phyloP scores from a whole-genome alignment of 306 rosid species.

The Erythrophleum fordii region DNA sequence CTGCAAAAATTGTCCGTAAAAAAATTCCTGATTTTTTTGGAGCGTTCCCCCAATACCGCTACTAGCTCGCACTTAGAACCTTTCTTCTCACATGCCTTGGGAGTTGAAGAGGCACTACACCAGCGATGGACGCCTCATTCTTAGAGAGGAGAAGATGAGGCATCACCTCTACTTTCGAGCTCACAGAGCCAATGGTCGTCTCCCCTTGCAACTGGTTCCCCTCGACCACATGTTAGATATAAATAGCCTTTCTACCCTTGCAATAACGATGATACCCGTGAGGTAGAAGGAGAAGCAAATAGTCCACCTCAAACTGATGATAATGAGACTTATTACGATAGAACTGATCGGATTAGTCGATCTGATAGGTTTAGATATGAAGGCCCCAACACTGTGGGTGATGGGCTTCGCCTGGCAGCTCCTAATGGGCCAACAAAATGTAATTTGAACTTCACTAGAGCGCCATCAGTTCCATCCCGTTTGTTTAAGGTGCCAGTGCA shows the following conservation, averaged over 20 bases:
- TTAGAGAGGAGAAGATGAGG: slow-evolving; percentile 53
- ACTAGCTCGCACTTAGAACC: slow-evolving; percentile 54
- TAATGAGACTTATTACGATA: background rate
- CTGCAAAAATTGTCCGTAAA: no score
- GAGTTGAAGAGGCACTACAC: slow-evolving; percentile 56
- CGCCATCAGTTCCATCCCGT: slow-evolving; percentile 30
- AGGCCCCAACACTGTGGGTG: background rate
- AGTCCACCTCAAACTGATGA: background rate
- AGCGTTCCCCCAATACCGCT: slow-evolving; percentile 59
- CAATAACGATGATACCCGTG: background rate
- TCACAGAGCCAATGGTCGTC: slow-evolving; percentile 63
- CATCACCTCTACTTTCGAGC: slow-evolving; percentile 59
- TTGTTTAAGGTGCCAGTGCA: slow-evolving; percentile 43
- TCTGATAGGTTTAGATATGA: background rate
- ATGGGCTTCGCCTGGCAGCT: background rate
- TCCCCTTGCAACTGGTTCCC: slow-evolving; percentile 57
- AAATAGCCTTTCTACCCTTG: background rate
- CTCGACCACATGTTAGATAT: slow-evolving; percentile 15
- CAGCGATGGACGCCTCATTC: slow-evolving; percentile 56
- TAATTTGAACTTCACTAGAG: slow-evolving; percentile 24
- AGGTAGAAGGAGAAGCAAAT: background rate
- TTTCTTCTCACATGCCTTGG: slow-evolving; percentile 59
- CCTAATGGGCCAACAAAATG: slow-evolving; percentile 9
- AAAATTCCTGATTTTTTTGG: no score
- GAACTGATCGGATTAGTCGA: background rate